Percentiles rank a stretch among this genome's conserved stretches.
Conservation (phyloP, 75 land plant species). For the Chamaecyparis obtusa region DNA sequence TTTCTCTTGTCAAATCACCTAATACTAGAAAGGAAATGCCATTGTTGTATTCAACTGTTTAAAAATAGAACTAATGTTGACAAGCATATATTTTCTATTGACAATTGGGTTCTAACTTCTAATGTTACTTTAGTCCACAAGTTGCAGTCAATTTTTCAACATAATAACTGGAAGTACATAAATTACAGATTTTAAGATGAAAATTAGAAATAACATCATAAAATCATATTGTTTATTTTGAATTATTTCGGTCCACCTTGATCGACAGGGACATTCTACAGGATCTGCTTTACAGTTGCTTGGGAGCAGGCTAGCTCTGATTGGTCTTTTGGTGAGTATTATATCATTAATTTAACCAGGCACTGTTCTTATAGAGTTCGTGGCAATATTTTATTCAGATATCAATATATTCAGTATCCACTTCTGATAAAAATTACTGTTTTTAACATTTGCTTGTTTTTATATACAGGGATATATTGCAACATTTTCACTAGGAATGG, state of each 20-base stretch:
- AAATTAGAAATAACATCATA: background rate
- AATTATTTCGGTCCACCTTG: background rate
- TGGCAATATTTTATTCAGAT: background rate
- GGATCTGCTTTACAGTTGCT: background rate
- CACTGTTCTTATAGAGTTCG: background rate
- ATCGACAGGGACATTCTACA: background rate
- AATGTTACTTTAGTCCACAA: background rate
- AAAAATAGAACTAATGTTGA: background rate
- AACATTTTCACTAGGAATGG: slow-evolving; percentile 47
- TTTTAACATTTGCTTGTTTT: background rate
- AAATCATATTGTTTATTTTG: background rate
- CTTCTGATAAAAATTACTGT: background rate
- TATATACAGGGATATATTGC: slow-evolving; percentile 36
- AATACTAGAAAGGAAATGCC: background rate
- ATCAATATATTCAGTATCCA: background rate
- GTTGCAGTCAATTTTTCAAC: background rate
- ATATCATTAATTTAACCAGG: background rate
- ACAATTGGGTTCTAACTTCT: background rate
- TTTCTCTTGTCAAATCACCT: background rate
- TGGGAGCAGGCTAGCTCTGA: slow-evolving; percentile 1
- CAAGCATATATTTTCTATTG: background rate
- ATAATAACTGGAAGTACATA: background rate
- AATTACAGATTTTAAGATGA: background rate
- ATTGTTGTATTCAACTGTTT: background rate
- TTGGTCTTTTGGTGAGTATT: slow-evolving; percentile 12